These are phyloP conservation scores for Paramecium tetraurelia DNA, from an alignment of 73 alveolate genomes.

Conservation along the genomic window DNA sequence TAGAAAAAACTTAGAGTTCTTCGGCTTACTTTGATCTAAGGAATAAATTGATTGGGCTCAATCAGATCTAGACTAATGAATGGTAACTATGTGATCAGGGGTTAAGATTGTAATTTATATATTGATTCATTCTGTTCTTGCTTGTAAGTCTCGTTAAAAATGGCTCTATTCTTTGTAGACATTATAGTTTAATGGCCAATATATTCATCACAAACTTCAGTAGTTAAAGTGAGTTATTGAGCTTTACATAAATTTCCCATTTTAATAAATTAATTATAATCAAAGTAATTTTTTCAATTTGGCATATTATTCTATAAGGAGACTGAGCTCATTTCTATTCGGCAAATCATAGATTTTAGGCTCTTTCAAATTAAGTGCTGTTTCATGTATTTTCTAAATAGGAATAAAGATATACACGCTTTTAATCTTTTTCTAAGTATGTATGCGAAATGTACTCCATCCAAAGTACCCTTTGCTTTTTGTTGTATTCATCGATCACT, in stretches of 20 bases:
- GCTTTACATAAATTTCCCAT: not conserved
- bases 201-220: not conserved
- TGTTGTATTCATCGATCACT: not conserved
- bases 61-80: not conserved
- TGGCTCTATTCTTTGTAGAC: not conserved
- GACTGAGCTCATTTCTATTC: not conserved
- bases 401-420: not conserved
- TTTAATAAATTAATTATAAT: not conserved
- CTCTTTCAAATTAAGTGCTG: not conserved
- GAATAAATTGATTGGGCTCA: not conserved
- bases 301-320: not conserved
- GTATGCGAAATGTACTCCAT: not conserved
- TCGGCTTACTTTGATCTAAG: not conserved
- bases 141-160: not conserved
- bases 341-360: not conserved
- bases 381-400: not conserved
- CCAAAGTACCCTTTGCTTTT: not conserved
- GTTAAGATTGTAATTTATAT: not conserved
- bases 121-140: not conserved
- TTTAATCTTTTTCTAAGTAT: not conserved
- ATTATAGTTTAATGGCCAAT: not conserved
- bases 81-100: not conserved
- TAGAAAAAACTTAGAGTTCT: not conserved
- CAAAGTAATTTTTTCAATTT: not conserved
- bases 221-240: not conserved